Conservation (phyloP, 352 stramenopile species). For the Phytophthora nicotianae region DNA sequence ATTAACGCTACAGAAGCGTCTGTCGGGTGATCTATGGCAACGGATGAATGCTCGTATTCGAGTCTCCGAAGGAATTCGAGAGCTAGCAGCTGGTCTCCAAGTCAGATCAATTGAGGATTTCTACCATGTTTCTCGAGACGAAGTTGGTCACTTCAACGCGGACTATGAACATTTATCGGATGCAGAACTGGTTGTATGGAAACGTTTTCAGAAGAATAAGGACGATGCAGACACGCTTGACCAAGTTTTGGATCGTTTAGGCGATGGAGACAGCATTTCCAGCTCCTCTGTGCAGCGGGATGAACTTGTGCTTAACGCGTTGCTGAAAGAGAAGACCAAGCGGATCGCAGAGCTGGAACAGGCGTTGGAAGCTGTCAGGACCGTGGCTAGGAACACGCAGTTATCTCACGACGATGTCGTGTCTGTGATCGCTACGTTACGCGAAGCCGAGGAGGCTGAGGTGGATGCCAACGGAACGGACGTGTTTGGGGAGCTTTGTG, state of each 20-base stretch:
- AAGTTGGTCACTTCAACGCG: constrained; percentile 30
- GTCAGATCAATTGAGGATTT: constrained; percentile 47
- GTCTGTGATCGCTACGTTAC: constrained; percentile 31
- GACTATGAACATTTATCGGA: constrained; percentile 8
- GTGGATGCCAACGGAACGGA: constrained; percentile 12
- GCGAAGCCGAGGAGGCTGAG: constrained; percentile 2
- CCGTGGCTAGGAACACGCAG: constrained; percentile 45
- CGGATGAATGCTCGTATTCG: constrained; percentile 43
- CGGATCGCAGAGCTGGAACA: constrained; percentile 62
- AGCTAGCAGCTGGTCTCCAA: constrained; percentile 46
- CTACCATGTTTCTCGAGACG: constrained; percentile 41
- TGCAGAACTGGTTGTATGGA: constrained; percentile 29
- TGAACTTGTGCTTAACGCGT: constrained; percentile 43
- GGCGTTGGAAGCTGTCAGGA: constrained; percentile 46
- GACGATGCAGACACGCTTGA: constrained; percentile 23
- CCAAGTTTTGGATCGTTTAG: constrained; percentile 23
- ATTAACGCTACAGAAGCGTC: constrained; percentile 24
- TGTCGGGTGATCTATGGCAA: constrained; percentile 52
- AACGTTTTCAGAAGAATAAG: constrained; percentile 30
- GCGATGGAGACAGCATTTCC: constrained; percentile 29
- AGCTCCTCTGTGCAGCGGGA: constrained; percentile 38
- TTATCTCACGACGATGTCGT: constrained; percentile 55
- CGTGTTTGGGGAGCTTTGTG: constrained; percentile 30
- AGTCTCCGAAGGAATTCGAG: constrained; percentile 40
- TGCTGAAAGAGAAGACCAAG: constrained; percentile 70